These are phyloP conservation scores for Collybia nuda DNA, from an alignment of 768 basidiomycete genomes.

Conservation along the genomic window DNA sequence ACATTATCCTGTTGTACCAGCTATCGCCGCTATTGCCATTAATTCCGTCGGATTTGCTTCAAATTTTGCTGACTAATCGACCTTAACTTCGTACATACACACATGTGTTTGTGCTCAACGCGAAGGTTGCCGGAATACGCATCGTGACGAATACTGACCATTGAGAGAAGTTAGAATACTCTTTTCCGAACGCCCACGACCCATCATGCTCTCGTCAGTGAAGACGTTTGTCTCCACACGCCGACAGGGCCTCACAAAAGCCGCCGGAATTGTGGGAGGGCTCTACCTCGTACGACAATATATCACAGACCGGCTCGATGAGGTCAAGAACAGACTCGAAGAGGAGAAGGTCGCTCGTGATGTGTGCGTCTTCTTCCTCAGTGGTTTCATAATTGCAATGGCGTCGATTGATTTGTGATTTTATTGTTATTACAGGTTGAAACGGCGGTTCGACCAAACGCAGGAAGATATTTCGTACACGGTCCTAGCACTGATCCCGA, in stretches of 20 bases:
- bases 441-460: constrained; percentile 71
- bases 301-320: constrained; percentile 59
- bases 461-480: constrained; percentile 80
- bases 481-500: constrained; percentile 66
- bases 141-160: no score
- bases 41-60: no score
- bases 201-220: constrained; percentile 41
- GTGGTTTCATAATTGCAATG: no score
- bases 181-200: not conserved
- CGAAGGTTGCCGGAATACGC: no score
- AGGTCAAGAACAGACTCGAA: constrained; percentile 62
- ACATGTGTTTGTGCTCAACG: no score
- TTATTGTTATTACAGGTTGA: constrained; percentile 44
- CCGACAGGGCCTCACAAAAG: constrained; percentile 43
- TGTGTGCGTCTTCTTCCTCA: constrained; percentile 46
- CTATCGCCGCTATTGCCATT: no score
- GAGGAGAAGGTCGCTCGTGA: constrained; percentile 65
- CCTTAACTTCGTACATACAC: no score
- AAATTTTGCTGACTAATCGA: no score
- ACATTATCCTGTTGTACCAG: no score
- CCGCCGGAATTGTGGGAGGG: constrained; percentile 54
- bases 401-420: no score
- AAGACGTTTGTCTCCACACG: constrained; percentile 50
- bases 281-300: constrained; percentile 65
- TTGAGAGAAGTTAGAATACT: no score